phyloP scores from a whole-genome alignment of 192 early-diverging fungal genomes.

The Coemansia sp. region DNA sequence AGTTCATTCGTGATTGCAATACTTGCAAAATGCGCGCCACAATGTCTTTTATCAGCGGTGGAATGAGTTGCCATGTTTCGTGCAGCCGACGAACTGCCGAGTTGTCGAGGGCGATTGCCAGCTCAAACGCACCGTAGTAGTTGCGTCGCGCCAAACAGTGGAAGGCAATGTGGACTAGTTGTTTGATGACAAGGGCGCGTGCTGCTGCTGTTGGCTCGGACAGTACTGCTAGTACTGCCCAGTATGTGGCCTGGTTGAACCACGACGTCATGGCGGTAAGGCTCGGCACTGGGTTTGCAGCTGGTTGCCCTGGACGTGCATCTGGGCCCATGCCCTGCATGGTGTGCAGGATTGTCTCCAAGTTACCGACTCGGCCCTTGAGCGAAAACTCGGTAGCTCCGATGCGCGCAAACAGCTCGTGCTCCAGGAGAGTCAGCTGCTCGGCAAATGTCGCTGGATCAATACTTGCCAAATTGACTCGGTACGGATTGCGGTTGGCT shows the following conservation, averaged over 20 bases:
- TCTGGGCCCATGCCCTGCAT: conserved; percentile 44
- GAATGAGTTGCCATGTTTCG: conserved; percentile 51
- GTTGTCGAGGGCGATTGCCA: conserved; percentile 52
- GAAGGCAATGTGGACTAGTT: conserved; percentile 53
- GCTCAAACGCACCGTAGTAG: conserved; percentile 57
- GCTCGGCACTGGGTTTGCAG: conserved; percentile 45
- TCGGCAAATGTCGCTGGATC: conserved; percentile 68
- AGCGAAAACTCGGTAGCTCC: conserved; percentile 65
- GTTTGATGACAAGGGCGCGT: conserved; percentile 49
- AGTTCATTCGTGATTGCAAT: conserved; percentile 52
- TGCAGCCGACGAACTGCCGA: conserved; percentile 56
- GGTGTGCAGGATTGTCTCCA: conserved; percentile 50
- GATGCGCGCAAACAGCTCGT: conserved; percentile 65
- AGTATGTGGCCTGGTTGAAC: conserved; percentile 59
- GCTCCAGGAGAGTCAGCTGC: conserved; percentile 77
- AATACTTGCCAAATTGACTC: conserved; percentile 40
- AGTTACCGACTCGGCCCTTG: conserved; percentile 49
- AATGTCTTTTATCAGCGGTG: conserved; percentile 48
- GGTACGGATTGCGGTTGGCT: conserved; percentile 53
- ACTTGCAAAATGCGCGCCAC: conserved; percentile 45
- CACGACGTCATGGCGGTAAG: conserved; percentile 53
- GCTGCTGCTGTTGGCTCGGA: conserved; percentile 45
- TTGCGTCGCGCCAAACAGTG: conserved; percentile 56
- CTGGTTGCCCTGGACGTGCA: conserved; percentile 16
- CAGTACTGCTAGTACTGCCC: conserved; percentile 51